Percentiles rank a stretch among this genome's conserved stretches.
phyloP scores from a whole-genome alignment of 2,329 filamentous ascomycete species.

The Pestalotiopsis sp. region DNA sequence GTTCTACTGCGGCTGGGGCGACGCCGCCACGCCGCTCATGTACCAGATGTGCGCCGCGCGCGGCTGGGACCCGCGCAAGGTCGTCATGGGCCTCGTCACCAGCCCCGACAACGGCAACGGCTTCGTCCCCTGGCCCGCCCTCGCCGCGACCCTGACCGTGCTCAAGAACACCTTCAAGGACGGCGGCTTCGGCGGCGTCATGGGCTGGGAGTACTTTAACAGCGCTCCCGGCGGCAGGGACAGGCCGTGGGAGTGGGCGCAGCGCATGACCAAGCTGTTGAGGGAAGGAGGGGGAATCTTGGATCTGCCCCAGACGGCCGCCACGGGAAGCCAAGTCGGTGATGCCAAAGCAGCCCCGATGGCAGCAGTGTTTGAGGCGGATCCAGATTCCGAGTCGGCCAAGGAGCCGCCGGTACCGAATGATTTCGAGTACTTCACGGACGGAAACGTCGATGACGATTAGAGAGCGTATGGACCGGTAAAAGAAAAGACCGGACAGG shows the following conservation, averaged over 20 bases:
- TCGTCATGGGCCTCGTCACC: conserved; percentile 77
- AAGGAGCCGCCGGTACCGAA: conserved; percentile 24
- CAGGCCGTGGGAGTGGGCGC: conserved; percentile 75
- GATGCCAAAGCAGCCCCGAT: not conserved
- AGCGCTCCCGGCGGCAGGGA: conserved; percentile 60
- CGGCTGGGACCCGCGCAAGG: conserved; percentile 69
- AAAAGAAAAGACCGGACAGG: not conserved
- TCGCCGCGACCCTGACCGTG: conserved; percentile 59
- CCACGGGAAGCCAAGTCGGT: not conserved
- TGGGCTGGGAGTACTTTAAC: conserved; percentile 90
- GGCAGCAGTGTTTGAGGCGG: not conserved
- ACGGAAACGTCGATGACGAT: not conserved
- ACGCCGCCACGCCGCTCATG: conserved; percentile 54
- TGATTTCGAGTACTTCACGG: conserved; percentile 4
- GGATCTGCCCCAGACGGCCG: not conserved
- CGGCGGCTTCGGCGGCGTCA: conserved; percentile 74
- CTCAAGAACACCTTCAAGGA: conserved; percentile 56
- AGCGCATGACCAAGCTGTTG: conserved; percentile 56
- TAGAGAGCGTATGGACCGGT: not conserved
- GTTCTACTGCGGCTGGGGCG: conserved; percentile 85
- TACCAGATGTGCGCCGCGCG: conserved; percentile 48
- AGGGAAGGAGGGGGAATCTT: conserved; percentile 10
- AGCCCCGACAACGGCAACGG: conserved; percentile 72
- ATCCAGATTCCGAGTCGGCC: not conserved
- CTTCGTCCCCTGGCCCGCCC: conserved; percentile 61